Evolutionary conservation across 768 basidiomycete species (phyloP).

Genomic region (Dentipellis sp.): DNA sequence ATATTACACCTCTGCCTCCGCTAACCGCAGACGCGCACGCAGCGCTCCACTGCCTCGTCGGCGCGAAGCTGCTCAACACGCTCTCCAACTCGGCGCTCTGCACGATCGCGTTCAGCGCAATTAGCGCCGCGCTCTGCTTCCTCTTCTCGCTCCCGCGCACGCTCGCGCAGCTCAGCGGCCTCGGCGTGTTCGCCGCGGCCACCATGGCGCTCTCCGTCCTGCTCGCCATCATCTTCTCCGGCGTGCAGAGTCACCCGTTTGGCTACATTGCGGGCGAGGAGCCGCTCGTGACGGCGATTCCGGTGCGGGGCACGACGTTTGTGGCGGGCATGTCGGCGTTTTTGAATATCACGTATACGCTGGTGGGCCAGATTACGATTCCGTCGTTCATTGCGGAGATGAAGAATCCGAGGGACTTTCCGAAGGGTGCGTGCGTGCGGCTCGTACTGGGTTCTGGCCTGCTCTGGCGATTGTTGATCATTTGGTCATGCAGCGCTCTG

Average conservation of each 20-base stretch:
- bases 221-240: slow-evolving; percentile 32
- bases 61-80: slow-evolving; percentile 37
- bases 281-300: slow-evolving; percentile 28
- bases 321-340: slow-evolving; percentile 36
- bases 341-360: slow-evolving; percentile 36
- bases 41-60: slow-evolving; percentile 38
- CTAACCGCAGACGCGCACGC: background rate
- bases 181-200: slow-evolving; percentile 31
- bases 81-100: slow-evolving; percentile 31
- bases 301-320: slow-evolving; percentile 30
- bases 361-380: slow-evolving; percentile 35
- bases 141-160: slow-evolving; percentile 35
- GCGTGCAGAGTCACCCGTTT: slow-evolving; percentile 31
- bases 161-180: slow-evolving; percentile 28
- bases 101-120: slow-evolving; percentile 30
- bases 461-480: too few species aligned
- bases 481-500: slow-evolving; percentile 24
- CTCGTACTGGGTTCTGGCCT: too few species aligned
- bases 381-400: slow-evolving; percentile 41
- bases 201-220: slow-evolving; percentile 40
- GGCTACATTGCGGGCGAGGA: slow-evolving; percentile 28
- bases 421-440: slow-evolving; percentile 28
- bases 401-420: slow-evolving; percentile 38
- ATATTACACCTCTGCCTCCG: background rate
- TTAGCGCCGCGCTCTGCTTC: slow-evolving; percentile 31